Conservation (phyloP, 768 basidiomycete genomes). For the Boletus speciosus region DNA sequence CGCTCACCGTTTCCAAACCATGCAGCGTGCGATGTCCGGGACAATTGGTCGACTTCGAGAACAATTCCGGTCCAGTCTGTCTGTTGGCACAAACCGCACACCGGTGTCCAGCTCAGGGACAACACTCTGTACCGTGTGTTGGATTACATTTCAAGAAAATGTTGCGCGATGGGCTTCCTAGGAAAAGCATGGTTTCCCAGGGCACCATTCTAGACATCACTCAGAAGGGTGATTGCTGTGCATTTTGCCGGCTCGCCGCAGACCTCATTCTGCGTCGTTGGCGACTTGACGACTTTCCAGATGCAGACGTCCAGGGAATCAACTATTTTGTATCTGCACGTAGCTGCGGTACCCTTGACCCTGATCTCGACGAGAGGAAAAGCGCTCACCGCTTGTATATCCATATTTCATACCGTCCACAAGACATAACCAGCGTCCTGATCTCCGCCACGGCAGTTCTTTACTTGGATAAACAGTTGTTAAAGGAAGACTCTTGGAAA, state of each 20-base stretch:
- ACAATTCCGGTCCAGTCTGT: background rate
- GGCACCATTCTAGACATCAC: constrained; percentile 9
- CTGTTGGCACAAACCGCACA: background rate
- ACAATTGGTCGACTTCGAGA: constrained; percentile 3
- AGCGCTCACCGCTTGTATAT: constrained; percentile 12
- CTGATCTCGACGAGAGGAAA: constrained; percentile 2
- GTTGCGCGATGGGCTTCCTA: constrained; percentile 12
- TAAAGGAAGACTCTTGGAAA: constrained; percentile 17
- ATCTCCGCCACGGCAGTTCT: background rate
- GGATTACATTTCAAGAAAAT: constrained; percentile 10
- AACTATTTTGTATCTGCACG: constrained; percentile 3
- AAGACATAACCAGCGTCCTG: background rate
- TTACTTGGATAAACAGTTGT: constrained; percentile 14
- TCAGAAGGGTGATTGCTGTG: constrained; percentile 5
- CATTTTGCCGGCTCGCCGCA: constrained; percentile 15
- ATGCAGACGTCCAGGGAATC: constrained; percentile 5
- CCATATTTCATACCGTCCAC: constrained; percentile 5
- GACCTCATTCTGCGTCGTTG: constrained; percentile 11
- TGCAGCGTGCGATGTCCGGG: background rate
- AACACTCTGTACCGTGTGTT: constrained; percentile 12
- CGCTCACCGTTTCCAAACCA: background rate
- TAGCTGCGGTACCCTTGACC: background rate
- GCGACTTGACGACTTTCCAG: constrained; percentile 12
- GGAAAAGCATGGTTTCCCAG: background rate
- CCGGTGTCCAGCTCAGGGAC: background rate